Evolutionary conservation across 306 rosid genomes (phyloP), one percentile per base, ranked within the genome.

Genomic region (Trifolium pratense): DNA sequence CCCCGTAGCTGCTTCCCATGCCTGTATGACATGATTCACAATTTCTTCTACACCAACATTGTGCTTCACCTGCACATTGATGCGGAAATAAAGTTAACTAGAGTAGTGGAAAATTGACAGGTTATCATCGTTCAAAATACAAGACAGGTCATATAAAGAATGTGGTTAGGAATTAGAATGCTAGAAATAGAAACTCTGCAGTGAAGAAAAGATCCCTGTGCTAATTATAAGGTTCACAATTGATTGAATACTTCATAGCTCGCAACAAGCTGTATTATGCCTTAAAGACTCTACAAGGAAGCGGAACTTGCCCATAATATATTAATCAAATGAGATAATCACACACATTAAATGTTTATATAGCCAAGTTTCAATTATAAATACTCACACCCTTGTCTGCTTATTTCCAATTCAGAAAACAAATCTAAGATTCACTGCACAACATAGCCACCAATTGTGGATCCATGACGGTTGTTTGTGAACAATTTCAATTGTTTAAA

Each of bases 21-120:
- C 89, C 78, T 75, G 82, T 75, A 91, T n/a, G 9, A 94, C 25
- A 71, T 88, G 90, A 82, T 85, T 83, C 73, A 84, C 92, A 16
- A 94, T 94, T 70, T 88, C 96, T 70, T 83, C 90, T 10, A 91
- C 88, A 8, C 98, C 97, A 58, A 85, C 16, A 75, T 86, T 93
- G 42, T 94, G 94, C 81, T 91, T 94, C 82, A 91, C 96, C 97
- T 94, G 85, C 79, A 79, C 39, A 36, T 36, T 48, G 11, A 17
- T 15, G 25, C 15, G 25, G 9, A 37, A 71, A 74, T 60, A 42
- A 55, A 45, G 37, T 53, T 34, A 46, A 43, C 37, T 34, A 53
- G 36, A 56, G 23, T 9, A 2, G 39, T 17, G 12, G 68, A 66
- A 59, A 20, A n/a, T 48, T 59, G 34, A 34, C 29, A 36, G 52